phyloP scores from a whole-genome alignment of 78 protist species.

The Dictyostelium capitatum region DNA sequence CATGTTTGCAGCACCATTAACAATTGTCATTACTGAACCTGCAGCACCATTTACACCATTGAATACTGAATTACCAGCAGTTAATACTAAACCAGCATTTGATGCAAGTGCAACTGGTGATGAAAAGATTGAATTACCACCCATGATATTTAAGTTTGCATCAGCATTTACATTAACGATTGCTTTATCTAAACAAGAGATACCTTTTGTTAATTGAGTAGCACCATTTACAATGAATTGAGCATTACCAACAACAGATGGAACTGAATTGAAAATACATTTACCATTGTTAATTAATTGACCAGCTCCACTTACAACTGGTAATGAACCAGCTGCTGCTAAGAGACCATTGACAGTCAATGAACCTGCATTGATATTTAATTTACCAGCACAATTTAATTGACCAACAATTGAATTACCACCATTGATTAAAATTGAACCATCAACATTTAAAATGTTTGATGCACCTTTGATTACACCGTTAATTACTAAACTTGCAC shows the following conservation, averaged over 20 bases:
- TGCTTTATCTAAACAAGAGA: constrained; percentile 17
- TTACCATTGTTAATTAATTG: constrained; percentile 39
- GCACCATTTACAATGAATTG: constrained; percentile 28
- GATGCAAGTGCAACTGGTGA: constrained; percentile 14
- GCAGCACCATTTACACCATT: constrained; percentile 39
- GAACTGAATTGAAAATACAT: constrained; percentile 38
- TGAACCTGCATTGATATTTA: constrained; percentile 34
- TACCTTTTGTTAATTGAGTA: constrained; percentile 32
- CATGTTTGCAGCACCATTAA: background rate
- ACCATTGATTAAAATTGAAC: constrained; percentile 13
- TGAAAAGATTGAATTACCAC: background rate
- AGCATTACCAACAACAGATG: constrained; percentile 21
- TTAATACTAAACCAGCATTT: background rate
- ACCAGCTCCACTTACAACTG: constrained; percentile 21
- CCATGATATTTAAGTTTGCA: background rate
- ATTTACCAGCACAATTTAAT: background rate
- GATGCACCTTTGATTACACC: constrained; percentile 3
- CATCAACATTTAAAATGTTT: constrained; percentile 31
- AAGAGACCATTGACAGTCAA: constrained; percentile 25
- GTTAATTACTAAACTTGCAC: constrained; percentile 20
- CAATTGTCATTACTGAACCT: background rate
- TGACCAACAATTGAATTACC: background rate
- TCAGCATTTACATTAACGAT: background rate
- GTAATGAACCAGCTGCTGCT: background rate
- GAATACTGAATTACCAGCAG: background rate